A percentile compares a stretch with the other conserved stretches of the same genome.
Evolutionary conservation across 331 rosid genomes (phyloP).

Genomic region (Malus hybrid): DNA sequence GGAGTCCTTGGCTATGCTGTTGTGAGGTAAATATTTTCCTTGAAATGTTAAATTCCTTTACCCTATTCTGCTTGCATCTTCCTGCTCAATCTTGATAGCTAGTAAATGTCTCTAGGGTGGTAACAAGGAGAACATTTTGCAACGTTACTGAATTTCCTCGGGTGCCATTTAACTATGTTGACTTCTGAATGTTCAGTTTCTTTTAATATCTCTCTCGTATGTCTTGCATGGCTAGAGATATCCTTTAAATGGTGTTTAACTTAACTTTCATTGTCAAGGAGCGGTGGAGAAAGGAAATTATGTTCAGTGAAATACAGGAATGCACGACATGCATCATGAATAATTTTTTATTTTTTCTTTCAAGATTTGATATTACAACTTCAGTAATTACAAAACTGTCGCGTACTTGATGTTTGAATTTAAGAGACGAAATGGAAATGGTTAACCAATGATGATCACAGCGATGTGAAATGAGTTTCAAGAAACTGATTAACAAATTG

Average conservation of each 20-base stretch:
- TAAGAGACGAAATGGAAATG: not conserved
- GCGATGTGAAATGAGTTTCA: not conserved
- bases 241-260: not conserved
- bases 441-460: not conserved
- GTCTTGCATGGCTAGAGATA: no score
- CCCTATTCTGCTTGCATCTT: not conserved
- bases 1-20: conserved; percentile 72
- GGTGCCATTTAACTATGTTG: no score
- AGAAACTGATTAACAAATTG: not conserved
- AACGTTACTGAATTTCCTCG: not conserved
- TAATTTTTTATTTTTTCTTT: no score
- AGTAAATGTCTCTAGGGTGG: not conserved
- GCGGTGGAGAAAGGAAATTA: conserved; percentile 30
- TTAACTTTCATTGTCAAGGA: not conserved
- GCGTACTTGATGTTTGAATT: not conserved
- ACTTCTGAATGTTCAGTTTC: not conserved
- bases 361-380: no score
- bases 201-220: no score
- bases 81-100: not conserved
- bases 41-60: not conserved
- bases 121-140: not conserved
- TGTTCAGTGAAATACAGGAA: conserved; percentile 5
- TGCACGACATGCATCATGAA: conserved; percentile 3
- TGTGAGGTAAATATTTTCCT: conserved; percentile 36
- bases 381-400: not conserved